Conservation (phyloP, 192 early-diverging fungal species). For the Linnemannia exigua region DNA sequence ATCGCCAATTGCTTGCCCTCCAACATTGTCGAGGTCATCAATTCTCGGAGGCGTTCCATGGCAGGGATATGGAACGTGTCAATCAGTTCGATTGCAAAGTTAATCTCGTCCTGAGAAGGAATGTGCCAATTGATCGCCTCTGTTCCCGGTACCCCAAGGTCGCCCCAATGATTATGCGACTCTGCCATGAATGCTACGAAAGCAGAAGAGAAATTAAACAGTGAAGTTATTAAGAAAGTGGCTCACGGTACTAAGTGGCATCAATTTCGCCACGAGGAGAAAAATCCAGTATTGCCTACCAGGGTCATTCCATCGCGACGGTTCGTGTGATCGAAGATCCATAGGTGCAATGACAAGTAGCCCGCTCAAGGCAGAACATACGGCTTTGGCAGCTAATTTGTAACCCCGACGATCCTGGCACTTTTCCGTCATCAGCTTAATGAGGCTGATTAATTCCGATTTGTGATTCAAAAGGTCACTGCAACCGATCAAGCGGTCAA, state of each 20-base stretch:
- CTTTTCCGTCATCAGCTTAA: conserved; percentile 61
- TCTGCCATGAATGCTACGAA: conserved; percentile 69
- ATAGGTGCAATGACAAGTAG: conserved; percentile 69
- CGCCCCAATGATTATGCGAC: conserved; percentile 86
- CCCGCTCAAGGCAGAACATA: conserved; percentile 62
- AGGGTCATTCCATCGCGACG: conserved; percentile 68
- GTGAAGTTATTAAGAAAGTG: not conserved
- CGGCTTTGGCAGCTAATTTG: conserved; percentile 77
- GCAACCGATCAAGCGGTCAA: conserved; percentile 67
- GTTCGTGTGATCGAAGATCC: conserved; percentile 68
- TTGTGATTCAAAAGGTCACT: conserved; percentile 67
- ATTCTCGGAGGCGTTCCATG: conserved; percentile 51
- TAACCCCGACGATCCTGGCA: conserved; percentile 76
- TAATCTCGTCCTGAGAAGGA: conserved; percentile 75
- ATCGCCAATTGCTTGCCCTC: conserved; percentile 60
- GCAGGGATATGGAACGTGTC: conserved; percentile 65
- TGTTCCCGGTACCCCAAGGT: conserved; percentile 63
- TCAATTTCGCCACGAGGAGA: not conserved
- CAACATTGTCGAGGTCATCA: conserved; percentile 54
- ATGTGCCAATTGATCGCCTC: conserved; percentile 84
- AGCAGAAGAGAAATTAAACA: not conserved
- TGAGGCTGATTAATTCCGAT: conserved; percentile 62
- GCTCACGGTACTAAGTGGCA: not conserved
- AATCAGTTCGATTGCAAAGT: conserved; percentile 77
- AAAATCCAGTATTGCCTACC: conserved; percentile 33